A percentile compares a stretch with the other conserved stretches of the same genome.
Evolutionary conservation across 164 flowering plant genomes (phyloP).

Genomic region (Piper longum): DNA sequence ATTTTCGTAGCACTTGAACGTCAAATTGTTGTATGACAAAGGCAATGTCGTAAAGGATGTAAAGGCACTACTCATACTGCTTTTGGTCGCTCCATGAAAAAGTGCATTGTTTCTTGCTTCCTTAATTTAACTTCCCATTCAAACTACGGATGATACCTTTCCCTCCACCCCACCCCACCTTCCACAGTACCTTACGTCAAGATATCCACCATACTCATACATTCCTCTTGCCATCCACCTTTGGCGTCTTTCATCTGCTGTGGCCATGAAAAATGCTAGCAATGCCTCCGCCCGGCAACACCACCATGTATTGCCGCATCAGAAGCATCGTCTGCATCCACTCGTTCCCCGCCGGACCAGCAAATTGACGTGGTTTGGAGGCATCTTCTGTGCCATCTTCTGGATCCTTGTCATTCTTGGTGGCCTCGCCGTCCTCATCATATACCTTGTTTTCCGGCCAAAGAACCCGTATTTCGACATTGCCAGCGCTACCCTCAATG

Average conservation of each 20-base stretch:
- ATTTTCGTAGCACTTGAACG: too few relatives aligned
- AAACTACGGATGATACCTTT: background rate
- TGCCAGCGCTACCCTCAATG: constrained; percentile 41
- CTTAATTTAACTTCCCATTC: background rate
- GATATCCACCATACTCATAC: background rate
- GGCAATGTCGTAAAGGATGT: too few relatives aligned
- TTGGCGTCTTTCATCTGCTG: background rate
- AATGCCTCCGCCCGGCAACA: background rate
- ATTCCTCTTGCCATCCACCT: background rate
- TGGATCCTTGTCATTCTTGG: constrained; percentile 40
- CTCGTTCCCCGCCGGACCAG: constrained; percentile 12
- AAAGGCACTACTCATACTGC: background rate
- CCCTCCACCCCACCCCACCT: background rate
- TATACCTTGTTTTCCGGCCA: constrained; percentile 63
- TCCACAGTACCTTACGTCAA: background rate
- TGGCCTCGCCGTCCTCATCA: constrained; percentile 48
- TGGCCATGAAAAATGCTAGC: background rate
- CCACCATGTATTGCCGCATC: background rate
- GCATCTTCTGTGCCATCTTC: constrained; percentile 41
- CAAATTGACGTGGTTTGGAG: constrained; percentile 36
- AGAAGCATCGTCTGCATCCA: background rate
- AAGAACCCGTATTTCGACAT: constrained; percentile 45
- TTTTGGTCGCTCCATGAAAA: background rate
- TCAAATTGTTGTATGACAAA: too few relatives aligned
- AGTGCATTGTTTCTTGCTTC: background rate